phyloP scores from a whole-genome alignment of 192 early-diverging fungal species.

The Backusella australiensis region DNA sequence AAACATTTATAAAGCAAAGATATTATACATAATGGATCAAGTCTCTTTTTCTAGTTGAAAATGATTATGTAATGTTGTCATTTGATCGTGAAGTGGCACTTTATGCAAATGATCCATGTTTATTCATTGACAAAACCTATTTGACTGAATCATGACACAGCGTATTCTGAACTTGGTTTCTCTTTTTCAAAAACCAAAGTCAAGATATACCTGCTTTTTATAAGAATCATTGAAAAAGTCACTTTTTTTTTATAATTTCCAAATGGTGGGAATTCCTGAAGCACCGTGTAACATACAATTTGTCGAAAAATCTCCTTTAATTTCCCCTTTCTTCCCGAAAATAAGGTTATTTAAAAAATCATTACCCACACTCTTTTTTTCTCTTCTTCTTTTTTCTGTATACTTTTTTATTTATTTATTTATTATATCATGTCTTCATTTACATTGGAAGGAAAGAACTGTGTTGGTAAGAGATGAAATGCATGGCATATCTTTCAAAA shows the following conservation, averaged over 20 bases:
- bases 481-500: too few relatives aligned
- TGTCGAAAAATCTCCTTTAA: not conserved
- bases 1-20: too few relatives aligned
- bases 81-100: too few relatives aligned
- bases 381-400: not conserved
- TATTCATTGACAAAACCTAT: too few relatives aligned
- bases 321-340: not conserved
- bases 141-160: too few relatives aligned
- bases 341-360: not conserved
- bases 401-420: not conserved
- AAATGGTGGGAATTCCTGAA: not conserved
- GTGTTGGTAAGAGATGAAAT: not conserved
- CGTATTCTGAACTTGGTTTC: too few relatives aligned
- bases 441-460: constrained; percentile 3
- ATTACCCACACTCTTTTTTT: not conserved
- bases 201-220: too few relatives aligned
- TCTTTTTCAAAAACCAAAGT: too few relatives aligned
- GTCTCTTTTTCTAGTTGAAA: too few relatives aligned
- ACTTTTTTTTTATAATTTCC: not conserved
- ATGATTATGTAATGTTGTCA: too few relatives aligned
- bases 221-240: not conserved
- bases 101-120: too few relatives aligned
- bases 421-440: not conserved
- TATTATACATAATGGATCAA: too few relatives aligned
- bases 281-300: not conserved